These are phyloP conservation scores for Blechomonas ayalai DNA, from an alignment of 208 protist genomes.

Conservation along the genomic window DNA sequence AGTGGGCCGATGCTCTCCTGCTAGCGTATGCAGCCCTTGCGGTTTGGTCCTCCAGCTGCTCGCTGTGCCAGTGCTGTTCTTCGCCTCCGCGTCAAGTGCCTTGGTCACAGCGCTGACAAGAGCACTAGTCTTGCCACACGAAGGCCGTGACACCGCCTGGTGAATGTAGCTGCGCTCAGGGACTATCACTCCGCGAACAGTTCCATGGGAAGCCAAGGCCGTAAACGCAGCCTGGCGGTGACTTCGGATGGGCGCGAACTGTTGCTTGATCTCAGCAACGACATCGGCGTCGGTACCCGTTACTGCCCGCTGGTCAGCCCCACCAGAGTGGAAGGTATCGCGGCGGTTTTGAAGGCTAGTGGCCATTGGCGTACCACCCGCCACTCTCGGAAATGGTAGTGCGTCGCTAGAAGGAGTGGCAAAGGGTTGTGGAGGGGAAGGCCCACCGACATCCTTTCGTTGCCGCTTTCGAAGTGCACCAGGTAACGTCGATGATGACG, in stretches of 20 bases:
- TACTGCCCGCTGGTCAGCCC: too few relatives aligned
- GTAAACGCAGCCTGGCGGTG: too few relatives aligned
- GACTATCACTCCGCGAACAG: too few relatives aligned
- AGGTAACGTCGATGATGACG: neutral
- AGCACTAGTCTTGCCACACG: neutral
- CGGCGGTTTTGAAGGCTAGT: too few relatives aligned
- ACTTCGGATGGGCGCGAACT: conserved; percentile 15
- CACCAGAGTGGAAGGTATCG: too few relatives aligned
- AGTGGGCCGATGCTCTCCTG: neutral
- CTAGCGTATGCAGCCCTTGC: neutral
- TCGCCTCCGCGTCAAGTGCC: neutral
- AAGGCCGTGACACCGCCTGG: neutral
- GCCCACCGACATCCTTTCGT: neutral
- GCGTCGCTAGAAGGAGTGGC: too few relatives aligned
- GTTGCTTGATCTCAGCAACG: conserved; percentile 12
- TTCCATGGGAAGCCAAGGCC: too few relatives aligned
- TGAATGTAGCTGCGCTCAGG: too few relatives aligned
- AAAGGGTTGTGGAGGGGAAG: neutral
- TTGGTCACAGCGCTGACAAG: conserved; percentile 3
- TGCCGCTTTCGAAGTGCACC: neutral
- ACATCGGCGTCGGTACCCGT: neutral
- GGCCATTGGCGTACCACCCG: too few relatives aligned
- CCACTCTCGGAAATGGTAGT: too few relatives aligned
- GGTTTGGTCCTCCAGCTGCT: neutral
- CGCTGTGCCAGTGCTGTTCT: neutral